Conservation (phyloP, 1,284 basidiomycete species). For the Rhodotorula sp. region DNA sequence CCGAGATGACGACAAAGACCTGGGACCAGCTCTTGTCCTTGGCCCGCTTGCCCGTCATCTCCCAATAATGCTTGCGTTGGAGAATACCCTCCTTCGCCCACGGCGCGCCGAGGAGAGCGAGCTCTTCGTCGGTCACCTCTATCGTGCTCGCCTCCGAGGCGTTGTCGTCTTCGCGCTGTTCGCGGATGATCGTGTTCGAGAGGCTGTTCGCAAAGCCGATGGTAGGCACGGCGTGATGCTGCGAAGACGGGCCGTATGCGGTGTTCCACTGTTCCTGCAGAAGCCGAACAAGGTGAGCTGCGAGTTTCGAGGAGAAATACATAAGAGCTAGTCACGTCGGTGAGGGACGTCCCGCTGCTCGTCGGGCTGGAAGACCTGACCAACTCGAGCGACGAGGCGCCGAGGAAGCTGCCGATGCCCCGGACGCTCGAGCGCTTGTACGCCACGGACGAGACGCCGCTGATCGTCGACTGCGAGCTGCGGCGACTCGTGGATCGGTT, state of each 20-base stretch:
- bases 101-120: slow-evolving; percentile 88
- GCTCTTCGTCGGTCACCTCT: slow-evolving; percentile 80
- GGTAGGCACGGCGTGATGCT: slow-evolving; percentile 29
- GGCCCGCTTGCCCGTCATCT: slow-evolving; percentile 64
- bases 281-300: slow-evolving; percentile 1
- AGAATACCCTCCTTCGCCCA: slow-evolving; percentile 99
- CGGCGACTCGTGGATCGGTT: slow-evolving; percentile 38
- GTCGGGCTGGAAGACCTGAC: slow-evolving; percentile 63
- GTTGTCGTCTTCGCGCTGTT: slow-evolving; percentile 69
- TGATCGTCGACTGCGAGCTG: slow-evolving; percentile 23
- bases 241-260: slow-evolving; percentile 28
- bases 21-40: slow-evolving; percentile 58
- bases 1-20: slow-evolving; percentile 91
- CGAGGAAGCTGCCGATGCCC: slow-evolving; percentile 43
- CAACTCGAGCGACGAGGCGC: slow-evolving; percentile 35
- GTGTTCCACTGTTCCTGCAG: slow-evolving; percentile 32
- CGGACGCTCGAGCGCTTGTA: slow-evolving; percentile 44
- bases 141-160: slow-evolving; percentile 58
- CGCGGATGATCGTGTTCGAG: slow-evolving; percentile 91
- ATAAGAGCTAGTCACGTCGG: slow-evolving; percentile 62
- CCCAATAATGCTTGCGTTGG: slow-evolving; percentile 90
- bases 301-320: not conserved
- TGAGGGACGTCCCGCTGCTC: slow-evolving; percentile 76
- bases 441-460: slow-evolving; percentile 1
- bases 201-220: slow-evolving; percentile 89